Conservation (phyloP, 371 early-diverging fungal genomes). For the Mortierella sp. region DNA sequence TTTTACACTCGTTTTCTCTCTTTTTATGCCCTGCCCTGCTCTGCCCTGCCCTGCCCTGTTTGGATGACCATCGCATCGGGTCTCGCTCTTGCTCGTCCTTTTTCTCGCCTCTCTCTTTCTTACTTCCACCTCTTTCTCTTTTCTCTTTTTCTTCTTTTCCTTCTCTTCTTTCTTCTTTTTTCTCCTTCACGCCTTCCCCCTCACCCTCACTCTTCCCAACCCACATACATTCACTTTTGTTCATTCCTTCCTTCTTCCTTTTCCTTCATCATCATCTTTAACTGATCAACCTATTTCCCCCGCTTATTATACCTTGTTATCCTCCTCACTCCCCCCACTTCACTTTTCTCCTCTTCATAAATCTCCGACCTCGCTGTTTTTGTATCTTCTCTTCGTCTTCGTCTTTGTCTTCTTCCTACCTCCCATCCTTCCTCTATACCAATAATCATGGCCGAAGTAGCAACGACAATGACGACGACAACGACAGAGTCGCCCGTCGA, state of each 20-base stretch:
- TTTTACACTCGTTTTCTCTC: not conserved
- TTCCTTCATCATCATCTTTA: not conserved
- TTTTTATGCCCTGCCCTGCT: not conserved
- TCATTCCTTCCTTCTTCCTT: not conserved
- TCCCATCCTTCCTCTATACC: not conserved
- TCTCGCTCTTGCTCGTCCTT: not conserved
- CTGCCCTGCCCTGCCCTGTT: not conserved
- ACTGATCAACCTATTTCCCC: not conserved
- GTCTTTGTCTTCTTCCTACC: not conserved
- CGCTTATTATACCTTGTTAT: not conserved
- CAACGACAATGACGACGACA: too few relatives aligned
- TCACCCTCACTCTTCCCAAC: not conserved
- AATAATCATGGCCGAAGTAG: slow-evolving; percentile 4
- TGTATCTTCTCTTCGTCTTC: not conserved
- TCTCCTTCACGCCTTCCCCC: not conserved
- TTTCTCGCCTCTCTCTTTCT: slow-evolving; percentile 2
- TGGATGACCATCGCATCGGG: too few relatives aligned
- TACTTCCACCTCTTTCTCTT: not conserved
- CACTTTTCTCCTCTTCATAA: not conserved
- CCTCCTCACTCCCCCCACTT: not conserved
- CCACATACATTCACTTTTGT: not conserved
- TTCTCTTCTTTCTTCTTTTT: not conserved
- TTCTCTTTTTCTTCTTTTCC: not conserved
- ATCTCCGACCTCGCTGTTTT: not conserved
- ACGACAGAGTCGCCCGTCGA: slow-evolving; percentile 4